Conservation (phyloP, 2,329 filamentous ascomycete species). For the Colletotrichum incanum region DNA sequence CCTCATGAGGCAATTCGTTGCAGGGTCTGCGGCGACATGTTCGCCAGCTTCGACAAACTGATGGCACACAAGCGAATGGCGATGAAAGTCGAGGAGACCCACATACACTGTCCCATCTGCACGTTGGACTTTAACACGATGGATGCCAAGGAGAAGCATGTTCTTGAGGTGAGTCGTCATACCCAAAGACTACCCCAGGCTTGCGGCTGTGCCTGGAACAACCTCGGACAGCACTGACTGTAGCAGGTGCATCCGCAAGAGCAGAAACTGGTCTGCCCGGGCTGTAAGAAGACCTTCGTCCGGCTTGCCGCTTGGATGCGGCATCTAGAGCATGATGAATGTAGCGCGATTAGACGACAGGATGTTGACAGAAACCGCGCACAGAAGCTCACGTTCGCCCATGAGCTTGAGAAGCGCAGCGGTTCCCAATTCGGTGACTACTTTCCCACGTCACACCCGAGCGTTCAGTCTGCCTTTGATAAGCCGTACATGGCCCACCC, state of each 20-base stretch:
- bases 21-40: constrained; percentile 7
- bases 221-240: constrained; percentile 31
- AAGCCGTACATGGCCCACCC: constrained; percentile 35
- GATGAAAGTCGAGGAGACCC: constrained; percentile 47
- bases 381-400: constrained; percentile 55
- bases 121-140: constrained; percentile 52
- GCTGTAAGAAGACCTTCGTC: constrained; percentile 58
- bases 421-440: constrained; percentile 44
- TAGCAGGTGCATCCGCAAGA: constrained; percentile 56
- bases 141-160: constrained; percentile 56
- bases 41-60: constrained; percentile 12
- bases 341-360: constrained; percentile 53
- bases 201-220: neutral
- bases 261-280: constrained; percentile 63
- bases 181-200: neutral
- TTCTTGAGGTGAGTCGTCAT: constrained; percentile 39
- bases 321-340: constrained; percentile 63
- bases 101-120: constrained; percentile 59
- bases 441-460: constrained; percentile 31
- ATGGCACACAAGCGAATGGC: constrained; percentile 50
- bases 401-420: constrained; percentile 47
- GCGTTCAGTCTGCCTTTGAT: constrained; percentile 28
- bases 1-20: constrained; percentile 29
- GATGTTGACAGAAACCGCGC: constrained; percentile 55
- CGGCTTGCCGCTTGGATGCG: constrained; percentile 57